Conservation (phyloP, 257 asterid species). For the Apocynum venetum region DNA sequence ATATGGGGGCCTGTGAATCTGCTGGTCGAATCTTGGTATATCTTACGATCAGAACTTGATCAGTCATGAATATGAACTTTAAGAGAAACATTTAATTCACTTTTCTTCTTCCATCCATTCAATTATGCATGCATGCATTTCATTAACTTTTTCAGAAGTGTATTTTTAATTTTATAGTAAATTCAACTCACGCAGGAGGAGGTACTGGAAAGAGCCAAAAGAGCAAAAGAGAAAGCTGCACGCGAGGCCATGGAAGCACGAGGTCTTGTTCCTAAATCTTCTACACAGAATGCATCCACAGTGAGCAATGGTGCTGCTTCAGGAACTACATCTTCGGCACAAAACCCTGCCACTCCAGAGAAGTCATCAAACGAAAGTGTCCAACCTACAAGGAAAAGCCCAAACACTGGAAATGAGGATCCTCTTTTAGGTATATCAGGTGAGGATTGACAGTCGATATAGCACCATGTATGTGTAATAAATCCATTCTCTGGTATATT, state of each 20-base stretch:
- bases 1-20: background rate
- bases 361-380: slow-evolving; percentile 13
- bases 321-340: slow-evolving; percentile 17
- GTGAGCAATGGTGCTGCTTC: slow-evolving; percentile 24
- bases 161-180: background rate
- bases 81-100: background rate
- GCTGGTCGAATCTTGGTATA: background rate
- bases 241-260: slow-evolving; percentile 52
- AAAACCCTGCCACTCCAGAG: slow-evolving; percentile 11
- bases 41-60: background rate
- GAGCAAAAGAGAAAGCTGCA: slow-evolving; percentile 71
- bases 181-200: slow-evolving; percentile 51
- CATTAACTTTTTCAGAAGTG: background rate
- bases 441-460: slow-evolving; percentile 32
- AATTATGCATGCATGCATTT: background rate
- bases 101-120: background rate
- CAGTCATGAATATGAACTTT: background rate
- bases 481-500: background rate
- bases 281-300: slow-evolving; percentile 20
- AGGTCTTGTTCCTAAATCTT: slow-evolving; percentile 34
- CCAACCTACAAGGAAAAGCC: slow-evolving; percentile 5
- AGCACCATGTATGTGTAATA: background rate
- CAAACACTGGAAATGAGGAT: slow-evolving; percentile 26
- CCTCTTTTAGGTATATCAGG: slow-evolving; percentile 25
- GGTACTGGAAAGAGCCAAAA: slow-evolving; percentile 75